Evolutionary conservation across 352 stramenopile genomes (phyloP).

Genomic region (Phytopythium montanum): DNA sequence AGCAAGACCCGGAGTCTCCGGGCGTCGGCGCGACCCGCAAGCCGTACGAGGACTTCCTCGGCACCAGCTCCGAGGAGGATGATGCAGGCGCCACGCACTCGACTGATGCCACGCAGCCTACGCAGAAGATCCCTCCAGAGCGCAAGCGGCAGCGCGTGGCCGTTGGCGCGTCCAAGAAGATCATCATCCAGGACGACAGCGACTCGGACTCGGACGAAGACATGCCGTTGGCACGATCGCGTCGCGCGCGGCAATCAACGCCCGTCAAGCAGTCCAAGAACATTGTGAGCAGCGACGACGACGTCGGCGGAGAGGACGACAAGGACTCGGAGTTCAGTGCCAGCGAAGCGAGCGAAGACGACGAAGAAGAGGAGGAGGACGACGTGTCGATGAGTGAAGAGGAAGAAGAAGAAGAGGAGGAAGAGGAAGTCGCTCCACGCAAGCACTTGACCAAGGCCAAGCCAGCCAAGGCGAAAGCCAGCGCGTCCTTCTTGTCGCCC

Average conservation of each 20-base stretch:
- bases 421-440: constrained; percentile 26
- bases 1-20: not conserved
- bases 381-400: constrained; percentile 20
- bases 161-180: constrained; percentile 25
- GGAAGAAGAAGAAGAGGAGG: constrained; percentile 40
- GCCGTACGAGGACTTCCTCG: constrained; percentile 67
- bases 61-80: constrained; percentile 66
- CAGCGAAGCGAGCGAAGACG: constrained; percentile 31
- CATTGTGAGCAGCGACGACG: constrained; percentile 37
- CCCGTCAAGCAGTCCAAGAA: constrained; percentile 12
- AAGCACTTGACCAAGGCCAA: constrained; percentile 43
- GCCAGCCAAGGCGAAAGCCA: constrained; percentile 14
- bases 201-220: constrained; percentile 70
- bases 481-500: constrained; percentile 38
- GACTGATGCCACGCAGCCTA: constrained; percentile 11
- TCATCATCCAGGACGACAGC: constrained; percentile 83
- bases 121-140: constrained; percentile 20
- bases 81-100: constrained; percentile 9
- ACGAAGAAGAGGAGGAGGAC: constrained; percentile 42
- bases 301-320: constrained; percentile 38
- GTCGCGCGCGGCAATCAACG: not conserved
- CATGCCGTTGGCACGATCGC: constrained; percentile 8
- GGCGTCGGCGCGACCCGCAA: constrained; percentile 41
- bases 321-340: constrained; percentile 55
- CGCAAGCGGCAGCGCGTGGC: constrained; percentile 25